These are phyloP conservation scores for Solanum paucissectum DNA, from an alignment of 257 asterid species.

Conservation along the genomic window DNA sequence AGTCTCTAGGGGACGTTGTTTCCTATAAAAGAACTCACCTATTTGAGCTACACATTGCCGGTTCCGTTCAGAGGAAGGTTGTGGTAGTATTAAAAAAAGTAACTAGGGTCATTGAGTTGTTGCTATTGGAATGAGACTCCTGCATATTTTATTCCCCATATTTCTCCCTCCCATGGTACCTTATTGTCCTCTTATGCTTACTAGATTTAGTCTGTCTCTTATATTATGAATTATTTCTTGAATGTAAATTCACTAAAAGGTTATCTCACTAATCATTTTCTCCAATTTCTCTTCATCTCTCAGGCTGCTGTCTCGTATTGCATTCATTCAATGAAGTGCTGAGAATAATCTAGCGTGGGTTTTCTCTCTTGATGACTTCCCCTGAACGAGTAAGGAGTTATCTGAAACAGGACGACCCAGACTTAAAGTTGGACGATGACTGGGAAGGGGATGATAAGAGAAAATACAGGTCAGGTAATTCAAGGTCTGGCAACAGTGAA, in stretches of 20 bases:
- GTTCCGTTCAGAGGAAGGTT: background rate
- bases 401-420: conserved; percentile 42
- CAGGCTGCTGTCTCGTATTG: background rate
- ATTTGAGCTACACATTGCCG: background rate
- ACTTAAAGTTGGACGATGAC: conserved; percentile 58
- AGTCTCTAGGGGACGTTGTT: background rate
- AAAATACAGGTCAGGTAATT: conserved; percentile 41
- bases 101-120: background rate
- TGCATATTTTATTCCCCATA: background rate
- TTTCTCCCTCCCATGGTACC: background rate
- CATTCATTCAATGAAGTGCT: background rate
- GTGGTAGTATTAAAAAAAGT: background rate
- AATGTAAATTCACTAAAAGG: background rate
- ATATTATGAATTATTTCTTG: background rate
- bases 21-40: background rate
- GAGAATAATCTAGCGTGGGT: conserved; percentile 11
- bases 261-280: background rate
- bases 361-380: conserved; percentile 50
- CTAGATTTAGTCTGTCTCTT: background rate
- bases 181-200: background rate
- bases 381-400: conserved; percentile 48
- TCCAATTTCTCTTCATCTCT: background rate
- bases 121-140: background rate
- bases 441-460: conserved; percentile 49
- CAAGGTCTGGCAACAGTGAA: conserved; percentile 43